These are phyloP conservation scores for Ecytonucleospora hepatopenaei DNA, from an alignment of 371 early-diverging fungal species.

Conservation along the genomic window DNA sequence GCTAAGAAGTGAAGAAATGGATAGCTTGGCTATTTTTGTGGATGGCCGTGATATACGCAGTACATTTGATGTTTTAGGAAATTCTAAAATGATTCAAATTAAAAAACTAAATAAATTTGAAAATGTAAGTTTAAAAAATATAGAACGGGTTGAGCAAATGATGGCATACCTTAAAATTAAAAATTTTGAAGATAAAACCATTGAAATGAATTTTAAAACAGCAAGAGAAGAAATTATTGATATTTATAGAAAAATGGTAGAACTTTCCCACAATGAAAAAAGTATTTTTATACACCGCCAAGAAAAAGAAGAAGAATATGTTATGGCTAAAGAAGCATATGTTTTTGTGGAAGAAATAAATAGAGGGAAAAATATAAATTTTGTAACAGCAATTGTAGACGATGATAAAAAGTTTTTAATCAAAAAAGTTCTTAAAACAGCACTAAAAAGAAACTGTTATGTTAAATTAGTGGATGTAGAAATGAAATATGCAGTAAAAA, in stretches of 20 bases:
- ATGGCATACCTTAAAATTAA: conserved; percentile 33
- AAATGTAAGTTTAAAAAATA: conserved; percentile 19
- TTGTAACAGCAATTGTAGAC: conserved; percentile 51
- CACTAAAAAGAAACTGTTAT: conserved; percentile 51
- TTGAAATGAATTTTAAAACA: conserved; percentile 10
- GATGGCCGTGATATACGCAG: conserved; percentile 43
- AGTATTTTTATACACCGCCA: conserved; percentile 22
- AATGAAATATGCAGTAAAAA: conserved; percentile 6
- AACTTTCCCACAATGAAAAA: conserved; percentile 46
- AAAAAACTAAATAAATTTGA: conserved; percentile 33
- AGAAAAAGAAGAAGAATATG: conserved; percentile 39
- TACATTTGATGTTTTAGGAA: conserved; percentile 47
- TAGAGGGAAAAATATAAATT: conserved; percentile 35
- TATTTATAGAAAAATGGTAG: conserved; percentile 41
- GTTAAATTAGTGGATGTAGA: conserved; percentile 41
- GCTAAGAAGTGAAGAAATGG: conserved; percentile 55
- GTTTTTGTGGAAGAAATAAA: conserved; percentile 32
- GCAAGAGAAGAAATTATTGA: conserved; percentile 47
- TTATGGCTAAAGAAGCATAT: conserved; percentile 49
- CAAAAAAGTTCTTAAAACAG: conserved; percentile 42
- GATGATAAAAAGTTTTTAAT: conserved; percentile 45
- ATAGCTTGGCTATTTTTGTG: conserved; percentile 47
- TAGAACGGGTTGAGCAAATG: conserved; percentile 43
- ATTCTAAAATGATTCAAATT: conserved; percentile 46
- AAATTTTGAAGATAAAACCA: conserved; percentile 8